phyloP scores from a whole-genome alignment of 78 protist genomes.

The Trichosphaerium sp. region DNA sequence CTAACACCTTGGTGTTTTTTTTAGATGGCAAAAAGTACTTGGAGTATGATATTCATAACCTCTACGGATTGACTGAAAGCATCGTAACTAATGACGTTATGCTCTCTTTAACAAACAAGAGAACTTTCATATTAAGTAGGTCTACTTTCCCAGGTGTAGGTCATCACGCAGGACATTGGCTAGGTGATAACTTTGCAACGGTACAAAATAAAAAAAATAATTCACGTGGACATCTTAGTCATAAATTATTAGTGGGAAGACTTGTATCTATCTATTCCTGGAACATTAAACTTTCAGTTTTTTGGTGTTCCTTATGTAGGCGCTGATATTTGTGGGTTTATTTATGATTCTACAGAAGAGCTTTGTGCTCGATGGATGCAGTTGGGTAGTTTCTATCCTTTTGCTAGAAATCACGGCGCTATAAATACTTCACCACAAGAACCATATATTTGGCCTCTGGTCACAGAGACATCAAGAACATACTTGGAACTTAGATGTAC shows the following conservation, averaged over 20 bases:
- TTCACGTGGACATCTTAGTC: background rate
- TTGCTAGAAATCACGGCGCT: conserved; percentile 25
- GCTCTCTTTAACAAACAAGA: conserved; percentile 6
- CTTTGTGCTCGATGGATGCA: conserved; percentile 73
- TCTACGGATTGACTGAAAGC: conserved; percentile 52
- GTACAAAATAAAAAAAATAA: background rate
- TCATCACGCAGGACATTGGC: conserved; percentile 52
- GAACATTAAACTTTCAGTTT: conserved; percentile 57
- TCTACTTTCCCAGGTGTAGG: conserved; percentile 74
- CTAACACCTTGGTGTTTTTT: background rate
- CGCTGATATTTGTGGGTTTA: conserved; percentile 84
- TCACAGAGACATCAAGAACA: conserved; percentile 5
- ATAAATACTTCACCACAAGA: conserved; percentile 42
- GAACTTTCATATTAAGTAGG: conserved; percentile 60
- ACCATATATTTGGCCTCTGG: conserved; percentile 47
- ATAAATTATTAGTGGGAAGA: conserved; percentile 29
- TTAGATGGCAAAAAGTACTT: too few species aligned
- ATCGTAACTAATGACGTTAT: conserved; percentile 43
- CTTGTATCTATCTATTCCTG: conserved; percentile 52
- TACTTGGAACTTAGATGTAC: too few species aligned
- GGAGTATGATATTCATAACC: conserved; percentile 49
- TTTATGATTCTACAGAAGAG: conserved; percentile 43
- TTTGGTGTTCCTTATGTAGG: conserved; percentile 78
- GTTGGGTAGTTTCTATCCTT: conserved; percentile 73
- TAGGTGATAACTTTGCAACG: conserved; percentile 19